Percentiles rank a stretch among this genome's conserved stretches.
phyloP scores from a whole-genome alignment of 1,284 basidiomycete species.

The Moesziomyces sp. region DNA sequence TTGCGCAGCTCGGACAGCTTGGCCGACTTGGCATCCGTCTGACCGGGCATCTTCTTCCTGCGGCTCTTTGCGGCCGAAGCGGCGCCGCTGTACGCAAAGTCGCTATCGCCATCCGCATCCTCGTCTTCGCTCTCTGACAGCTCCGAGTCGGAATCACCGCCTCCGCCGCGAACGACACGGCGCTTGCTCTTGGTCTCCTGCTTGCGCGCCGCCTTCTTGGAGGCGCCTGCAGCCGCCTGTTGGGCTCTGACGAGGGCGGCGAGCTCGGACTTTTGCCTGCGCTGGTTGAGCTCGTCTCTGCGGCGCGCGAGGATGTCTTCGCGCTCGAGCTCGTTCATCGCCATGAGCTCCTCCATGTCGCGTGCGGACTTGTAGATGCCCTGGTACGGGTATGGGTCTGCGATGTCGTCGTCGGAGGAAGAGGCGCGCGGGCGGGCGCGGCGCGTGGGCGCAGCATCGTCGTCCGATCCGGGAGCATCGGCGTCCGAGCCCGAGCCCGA shows the following conservation, averaged over 20 bases:
- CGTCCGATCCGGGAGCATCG: conserved; percentile 20
- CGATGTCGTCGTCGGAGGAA: conserved; percentile 9
- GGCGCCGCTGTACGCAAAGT: conserved; percentile 70
- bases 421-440: neutral
- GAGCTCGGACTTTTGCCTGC: conserved; percentile 79
- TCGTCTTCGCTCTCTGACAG: conserved; percentile 68
- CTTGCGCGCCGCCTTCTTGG: conserved; percentile 27
- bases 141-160: conserved; percentile 51
- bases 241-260: conserved; percentile 79
- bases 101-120: conserved; percentile 72
- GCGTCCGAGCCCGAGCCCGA: conserved; percentile 39
- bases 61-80: conserved; percentile 81
- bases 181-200: conserved; percentile 20
- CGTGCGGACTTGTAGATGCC: conserved; percentile 86
- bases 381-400: conserved; percentile 79
- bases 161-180: conserved; percentile 6
- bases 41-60: conserved; percentile 76
- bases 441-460: conserved; percentile 3
- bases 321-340: conserved; percentile 85
- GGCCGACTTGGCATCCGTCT: conserved; percentile 51
- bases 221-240: conserved; percentile 69
- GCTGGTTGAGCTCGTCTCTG: conserved; percentile 81
- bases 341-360: conserved; percentile 81
- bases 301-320: conserved; percentile 84
- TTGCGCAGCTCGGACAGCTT: conserved; percentile 56